Evolutionary conservation across 2,329 filamentous ascomycete genomes (phyloP).

Genomic region (Reticulascus tulasneorum): DNA sequence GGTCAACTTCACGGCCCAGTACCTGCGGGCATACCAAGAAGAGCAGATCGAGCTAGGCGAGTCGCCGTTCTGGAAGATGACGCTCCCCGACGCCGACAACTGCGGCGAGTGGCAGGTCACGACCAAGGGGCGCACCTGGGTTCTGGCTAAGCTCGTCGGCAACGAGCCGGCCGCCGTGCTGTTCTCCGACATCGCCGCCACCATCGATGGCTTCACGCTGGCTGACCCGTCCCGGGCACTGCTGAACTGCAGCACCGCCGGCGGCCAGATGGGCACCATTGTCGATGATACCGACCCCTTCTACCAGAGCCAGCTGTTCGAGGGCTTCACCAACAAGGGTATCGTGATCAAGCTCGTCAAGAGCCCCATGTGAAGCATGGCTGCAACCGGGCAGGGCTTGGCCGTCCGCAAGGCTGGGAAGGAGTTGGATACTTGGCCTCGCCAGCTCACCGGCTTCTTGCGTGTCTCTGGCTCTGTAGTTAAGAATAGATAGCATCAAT

Average conservation of each 20-base stretch:
- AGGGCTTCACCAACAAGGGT: conserved; percentile 3
- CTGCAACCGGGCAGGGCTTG: too few species aligned
- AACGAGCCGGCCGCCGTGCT: neutral
- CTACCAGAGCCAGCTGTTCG: conserved; percentile 1
- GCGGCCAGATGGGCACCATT: neutral
- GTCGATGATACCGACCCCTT: neutral
- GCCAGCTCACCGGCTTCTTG: too few species aligned
- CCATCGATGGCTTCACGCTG: neutral
- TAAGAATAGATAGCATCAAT: too few species aligned
- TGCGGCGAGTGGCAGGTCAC: conserved; percentile 7
- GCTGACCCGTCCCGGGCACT: neutral
- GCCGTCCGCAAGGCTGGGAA: too few species aligned
- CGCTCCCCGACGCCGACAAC: conserved; percentile 3
- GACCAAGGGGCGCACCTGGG: conserved; percentile 1
- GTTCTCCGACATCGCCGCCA: conserved; percentile 3
- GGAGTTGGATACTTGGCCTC: too few species aligned
- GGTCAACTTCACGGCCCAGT: neutral
- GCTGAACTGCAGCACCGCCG: neutral
- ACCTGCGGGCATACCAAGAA: neutral
- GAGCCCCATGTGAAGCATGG: neutral
- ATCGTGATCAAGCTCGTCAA: conserved; percentile 3
- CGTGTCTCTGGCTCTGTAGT: too few species aligned
- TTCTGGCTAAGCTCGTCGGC: conserved; percentile 4
- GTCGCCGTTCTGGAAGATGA: conserved; percentile 1
- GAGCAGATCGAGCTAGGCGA: neutral